A percentile compares a stretch with the other conserved stretches of the same genome.
These are phyloP conservation scores for Thuja plicata DNA, from an alignment of 83 land plant species.

Conservation along the genomic window DNA sequence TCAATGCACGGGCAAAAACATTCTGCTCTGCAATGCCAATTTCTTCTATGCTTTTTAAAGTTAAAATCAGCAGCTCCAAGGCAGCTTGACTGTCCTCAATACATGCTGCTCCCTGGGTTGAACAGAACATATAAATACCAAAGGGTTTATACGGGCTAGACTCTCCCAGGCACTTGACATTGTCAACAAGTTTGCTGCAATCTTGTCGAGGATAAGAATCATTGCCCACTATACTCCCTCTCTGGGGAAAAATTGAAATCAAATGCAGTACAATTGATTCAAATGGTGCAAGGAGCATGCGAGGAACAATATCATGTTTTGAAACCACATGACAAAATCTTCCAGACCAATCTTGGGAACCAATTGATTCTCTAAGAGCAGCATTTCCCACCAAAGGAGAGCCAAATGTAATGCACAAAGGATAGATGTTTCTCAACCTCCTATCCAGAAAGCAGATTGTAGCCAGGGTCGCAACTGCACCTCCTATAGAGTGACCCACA, in stretches of 20 bases:
- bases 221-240: constrained; percentile 27
- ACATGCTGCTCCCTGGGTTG: constrained; percentile 25
- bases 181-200: neutral
- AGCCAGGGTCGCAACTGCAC: no score
- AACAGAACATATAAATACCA: constrained; percentile 45
- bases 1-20: neutral
- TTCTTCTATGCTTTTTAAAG: neutral
- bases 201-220: neutral
- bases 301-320: constrained; percentile 49
- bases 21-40: no score
- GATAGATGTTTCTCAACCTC: no score
- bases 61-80: neutral
- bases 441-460: no score
- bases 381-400: no score
- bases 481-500: no score
- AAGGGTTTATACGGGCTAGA: constrained; percentile 56
- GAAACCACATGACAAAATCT: constrained; percentile 50
- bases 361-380: constrained; percentile 34
- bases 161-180: neutral
- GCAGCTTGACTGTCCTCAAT: constrained; percentile 30
- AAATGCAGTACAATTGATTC: constrained; percentile 15
- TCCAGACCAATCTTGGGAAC: constrained; percentile 41
- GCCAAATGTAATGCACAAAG: constrained; percentile 4
- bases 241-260: constrained; percentile 19
- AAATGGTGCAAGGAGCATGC: constrained; percentile 41